phyloP scores from a whole-genome alignment of 208 protist species.

The Leishmania tarentolae region DNA sequence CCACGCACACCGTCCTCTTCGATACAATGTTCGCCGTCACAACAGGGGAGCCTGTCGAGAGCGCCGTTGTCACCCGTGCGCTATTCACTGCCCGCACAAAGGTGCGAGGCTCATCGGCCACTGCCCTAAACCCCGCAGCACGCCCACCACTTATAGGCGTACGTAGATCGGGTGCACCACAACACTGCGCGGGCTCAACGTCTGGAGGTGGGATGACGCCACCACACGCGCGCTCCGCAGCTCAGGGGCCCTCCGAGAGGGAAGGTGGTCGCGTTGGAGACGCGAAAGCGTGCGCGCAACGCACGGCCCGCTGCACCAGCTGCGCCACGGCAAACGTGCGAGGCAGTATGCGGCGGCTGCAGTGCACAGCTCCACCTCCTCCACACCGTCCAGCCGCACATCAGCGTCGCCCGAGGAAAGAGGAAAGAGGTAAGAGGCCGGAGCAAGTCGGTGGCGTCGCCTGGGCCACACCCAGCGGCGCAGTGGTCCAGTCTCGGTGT shows the following conservation, averaged over 20 bases:
- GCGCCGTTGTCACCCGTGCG: neutral
- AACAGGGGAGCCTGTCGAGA: neutral
- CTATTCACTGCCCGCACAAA: neutral
- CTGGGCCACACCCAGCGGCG: neutral
- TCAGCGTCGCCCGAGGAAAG: conserved; percentile 23
- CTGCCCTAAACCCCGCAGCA: neutral
- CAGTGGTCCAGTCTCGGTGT: neutral
- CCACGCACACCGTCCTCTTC: neutral
- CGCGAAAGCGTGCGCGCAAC: conserved; percentile 31
- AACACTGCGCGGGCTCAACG: neutral
- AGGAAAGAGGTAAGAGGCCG: neutral
- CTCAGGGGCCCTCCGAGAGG: neutral
- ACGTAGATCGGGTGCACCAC: neutral
- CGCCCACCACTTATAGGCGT: too few species aligned
- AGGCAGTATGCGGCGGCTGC: conserved; percentile 54
- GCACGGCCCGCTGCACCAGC: conserved; percentile 64
- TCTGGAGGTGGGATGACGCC: neutral
- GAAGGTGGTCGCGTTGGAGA: neutral
- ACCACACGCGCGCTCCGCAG: neutral
- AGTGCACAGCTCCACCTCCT: conserved; percentile 72
- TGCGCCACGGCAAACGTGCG: conserved; percentile 55
- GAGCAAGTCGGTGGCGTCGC: neutral
- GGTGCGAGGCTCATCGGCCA: neutral
- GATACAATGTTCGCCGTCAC: neutral
- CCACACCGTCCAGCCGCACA: conserved; percentile 47